phyloP scores from a whole-genome alignment of 1,284 basidiomycete species.

The Chiua sp. region DNA sequence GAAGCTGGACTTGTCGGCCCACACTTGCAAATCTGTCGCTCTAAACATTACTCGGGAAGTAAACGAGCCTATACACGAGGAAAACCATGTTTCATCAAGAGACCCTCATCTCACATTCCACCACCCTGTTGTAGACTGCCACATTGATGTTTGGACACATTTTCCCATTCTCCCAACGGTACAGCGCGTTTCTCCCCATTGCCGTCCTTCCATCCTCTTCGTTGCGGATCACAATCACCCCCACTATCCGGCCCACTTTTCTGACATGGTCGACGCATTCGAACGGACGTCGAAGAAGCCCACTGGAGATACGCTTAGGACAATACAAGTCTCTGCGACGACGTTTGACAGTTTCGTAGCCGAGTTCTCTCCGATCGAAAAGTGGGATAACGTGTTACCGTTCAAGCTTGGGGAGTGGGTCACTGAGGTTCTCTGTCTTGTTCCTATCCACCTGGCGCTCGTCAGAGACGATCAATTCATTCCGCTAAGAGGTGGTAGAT shows the following conservation, averaged over 20 bases:
- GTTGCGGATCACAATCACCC: constrained; percentile 43
- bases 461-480: constrained; percentile 62
- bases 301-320: constrained; percentile 45
- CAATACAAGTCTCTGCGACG: constrained; percentile 37
- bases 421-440: constrained; percentile 62
- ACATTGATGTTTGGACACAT: constrained; percentile 63
- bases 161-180: constrained; percentile 64
- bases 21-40: constrained; percentile 44
- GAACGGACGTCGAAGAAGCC: constrained; percentile 56
- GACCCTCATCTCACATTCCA: constrained; percentile 37
- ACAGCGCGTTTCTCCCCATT: constrained; percentile 46
- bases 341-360: constrained; percentile 21
- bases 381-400: constrained; percentile 36
- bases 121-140: constrained; percentile 60
- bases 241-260: constrained; percentile 46
- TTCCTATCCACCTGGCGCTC: constrained; percentile 66
- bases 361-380: constrained; percentile 7
- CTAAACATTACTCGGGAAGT: constrained; percentile 58
- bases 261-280: constrained; percentile 50
- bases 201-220: constrained; percentile 44
- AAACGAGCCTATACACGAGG: constrained; percentile 59
- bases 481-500: constrained; percentile 62
- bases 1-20: constrained; percentile 39
- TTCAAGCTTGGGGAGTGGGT: constrained; percentile 65
- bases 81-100: constrained; percentile 19